Evolutionary conservation across 2,329 filamentous ascomycete genomes (phyloP).

Genomic region (Botryosphaeria dothidea): DNA sequence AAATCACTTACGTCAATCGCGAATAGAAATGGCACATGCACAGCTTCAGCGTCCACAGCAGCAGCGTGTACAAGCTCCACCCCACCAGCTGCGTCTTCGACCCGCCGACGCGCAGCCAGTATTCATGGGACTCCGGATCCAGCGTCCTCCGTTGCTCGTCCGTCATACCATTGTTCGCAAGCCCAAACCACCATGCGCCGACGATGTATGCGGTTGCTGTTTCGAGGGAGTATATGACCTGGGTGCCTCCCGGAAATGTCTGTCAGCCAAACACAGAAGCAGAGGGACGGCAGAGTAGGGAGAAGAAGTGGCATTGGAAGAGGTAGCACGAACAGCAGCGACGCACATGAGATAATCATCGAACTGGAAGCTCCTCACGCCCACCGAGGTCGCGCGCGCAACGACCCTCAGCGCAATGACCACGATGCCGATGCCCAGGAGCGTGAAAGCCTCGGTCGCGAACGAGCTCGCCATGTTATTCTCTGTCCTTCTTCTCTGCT

Average conservation of each 20-base stretch:
- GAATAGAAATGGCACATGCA: constrained; percentile 59
- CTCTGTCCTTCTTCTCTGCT: not conserved
- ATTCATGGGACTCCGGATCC: constrained; percentile 48
- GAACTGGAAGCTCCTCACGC: constrained; percentile 21
- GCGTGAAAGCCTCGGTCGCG: constrained; percentile 24
- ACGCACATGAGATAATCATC: constrained; percentile 27
- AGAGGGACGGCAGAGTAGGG: too few species aligned
- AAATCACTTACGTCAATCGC: constrained; percentile 48
- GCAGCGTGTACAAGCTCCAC: constrained; percentile 55
- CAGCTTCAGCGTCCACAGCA: constrained; percentile 55
- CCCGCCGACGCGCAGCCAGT: constrained; percentile 50
- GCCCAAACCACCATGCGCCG: constrained; percentile 49
- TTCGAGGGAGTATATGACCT: constrained; percentile 55
- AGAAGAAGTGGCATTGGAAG: too few species aligned
- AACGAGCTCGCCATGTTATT: constrained; percentile 21
- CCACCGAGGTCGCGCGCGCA: constrained; percentile 23
- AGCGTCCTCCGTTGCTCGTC: constrained; percentile 50
- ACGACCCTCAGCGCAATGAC: constrained; percentile 24
- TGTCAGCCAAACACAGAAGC: not conserved
- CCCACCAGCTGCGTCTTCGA: constrained; percentile 54
- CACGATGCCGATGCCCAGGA: constrained; percentile 23
- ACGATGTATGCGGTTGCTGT: constrained; percentile 53
- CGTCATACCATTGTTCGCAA: constrained; percentile 61
- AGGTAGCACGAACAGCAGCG: constrained; percentile 21
- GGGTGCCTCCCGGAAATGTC: not conserved